A percentile compares a stretch with the other conserved stretches of the same genome.
Evolutionary conservation across 495 filamentous ascomycete genomes (phyloP).

Genomic region (Tetracladium setigerum): DNA sequence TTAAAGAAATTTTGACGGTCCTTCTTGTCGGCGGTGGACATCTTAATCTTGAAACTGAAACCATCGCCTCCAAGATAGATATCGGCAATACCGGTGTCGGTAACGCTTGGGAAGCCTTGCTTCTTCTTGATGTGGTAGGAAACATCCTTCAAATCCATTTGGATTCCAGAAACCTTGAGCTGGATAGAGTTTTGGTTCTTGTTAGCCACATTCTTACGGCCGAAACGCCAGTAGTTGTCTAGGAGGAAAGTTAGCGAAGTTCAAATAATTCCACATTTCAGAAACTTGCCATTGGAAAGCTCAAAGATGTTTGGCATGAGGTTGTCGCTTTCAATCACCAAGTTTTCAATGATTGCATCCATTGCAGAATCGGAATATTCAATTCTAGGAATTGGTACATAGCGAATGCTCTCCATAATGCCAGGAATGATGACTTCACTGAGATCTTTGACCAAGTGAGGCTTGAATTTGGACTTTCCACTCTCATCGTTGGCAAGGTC

Average conservation of each 20-base stretch:
- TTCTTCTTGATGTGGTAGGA: constrained; percentile 95
- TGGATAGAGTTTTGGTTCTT: constrained; percentile 76
- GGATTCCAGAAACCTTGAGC: constrained; percentile 80
- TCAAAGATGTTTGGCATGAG: constrained; percentile 93
- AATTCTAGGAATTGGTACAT: constrained; percentile 89
- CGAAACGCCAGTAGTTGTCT: constrained; percentile 95
- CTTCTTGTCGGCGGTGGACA: constrained; percentile 69
- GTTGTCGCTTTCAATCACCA: constrained; percentile 94
- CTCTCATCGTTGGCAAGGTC: constrained; percentile 79
- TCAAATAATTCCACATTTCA: not conserved
- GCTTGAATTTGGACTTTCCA: constrained; percentile 86
- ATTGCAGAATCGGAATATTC: constrained; percentile 82
- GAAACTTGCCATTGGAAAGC: constrained; percentile 40
- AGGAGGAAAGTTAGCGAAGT: constrained; percentile 34
- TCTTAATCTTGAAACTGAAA: constrained; percentile 84
- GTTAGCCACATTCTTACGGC: constrained; percentile 76
- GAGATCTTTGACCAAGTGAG: constrained; percentile 82
- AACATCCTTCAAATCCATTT: constrained; percentile 82
- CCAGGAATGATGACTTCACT: constrained; percentile 79
- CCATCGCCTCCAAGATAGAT: constrained; percentile 83
- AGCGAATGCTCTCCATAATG: constrained; percentile 79
- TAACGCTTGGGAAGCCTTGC: constrained; percentile 87
- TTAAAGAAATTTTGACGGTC: constrained; percentile 86
- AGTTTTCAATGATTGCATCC: constrained; percentile 87
- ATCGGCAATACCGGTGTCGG: constrained; percentile 83